Conservation (phyloP, 768 basidiomycete genomes). For the Cubamyces sp. region DNA sequence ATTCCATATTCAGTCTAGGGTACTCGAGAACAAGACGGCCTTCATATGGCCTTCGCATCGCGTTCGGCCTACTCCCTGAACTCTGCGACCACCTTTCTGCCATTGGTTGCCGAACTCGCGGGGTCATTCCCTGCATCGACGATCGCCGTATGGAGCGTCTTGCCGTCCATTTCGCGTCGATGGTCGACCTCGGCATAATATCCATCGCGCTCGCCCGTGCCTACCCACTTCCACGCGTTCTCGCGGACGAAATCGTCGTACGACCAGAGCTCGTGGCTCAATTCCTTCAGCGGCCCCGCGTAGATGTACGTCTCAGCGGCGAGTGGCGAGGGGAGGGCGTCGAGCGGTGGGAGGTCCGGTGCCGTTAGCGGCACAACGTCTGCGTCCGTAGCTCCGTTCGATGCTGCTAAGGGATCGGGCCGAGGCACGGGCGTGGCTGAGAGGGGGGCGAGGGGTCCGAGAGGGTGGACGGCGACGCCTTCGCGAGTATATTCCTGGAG, state of each 20-base stretch:
- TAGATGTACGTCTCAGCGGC: constrained; percentile 80
- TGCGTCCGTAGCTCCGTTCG: constrained; percentile 27
- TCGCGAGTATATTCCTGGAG: constrained; percentile 73
- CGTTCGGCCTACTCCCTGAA: background rate
- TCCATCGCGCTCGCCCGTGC: constrained; percentile 38
- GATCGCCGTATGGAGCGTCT: constrained; percentile 32
- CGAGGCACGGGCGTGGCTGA: constrained; percentile 35
- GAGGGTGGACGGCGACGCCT: constrained; percentile 56
- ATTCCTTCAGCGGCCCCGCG: constrained; percentile 41
- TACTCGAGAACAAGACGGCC: background rate
- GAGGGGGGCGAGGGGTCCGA: constrained; percentile 46
- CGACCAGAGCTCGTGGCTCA: constrained; percentile 74
- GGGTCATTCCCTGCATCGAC: constrained; percentile 1
- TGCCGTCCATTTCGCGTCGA: constrained; percentile 45
- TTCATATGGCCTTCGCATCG: background rate
- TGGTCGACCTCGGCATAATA: constrained; percentile 60
- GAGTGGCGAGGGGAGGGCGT: constrained; percentile 42
- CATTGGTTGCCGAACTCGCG: background rate
- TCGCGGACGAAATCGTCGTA: constrained; percentile 80
- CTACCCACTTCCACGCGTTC: constrained; percentile 81
- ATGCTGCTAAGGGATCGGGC: constrained; percentile 30
- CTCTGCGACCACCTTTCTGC: constrained; percentile 1
- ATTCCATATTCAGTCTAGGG: constrained; percentile 8
- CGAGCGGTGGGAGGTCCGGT: constrained; percentile 43
- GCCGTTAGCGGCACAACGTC: constrained; percentile 44